Conservation (phyloP, 257 asterid genomes). For the Ophiorrhiza pumila region DNA sequence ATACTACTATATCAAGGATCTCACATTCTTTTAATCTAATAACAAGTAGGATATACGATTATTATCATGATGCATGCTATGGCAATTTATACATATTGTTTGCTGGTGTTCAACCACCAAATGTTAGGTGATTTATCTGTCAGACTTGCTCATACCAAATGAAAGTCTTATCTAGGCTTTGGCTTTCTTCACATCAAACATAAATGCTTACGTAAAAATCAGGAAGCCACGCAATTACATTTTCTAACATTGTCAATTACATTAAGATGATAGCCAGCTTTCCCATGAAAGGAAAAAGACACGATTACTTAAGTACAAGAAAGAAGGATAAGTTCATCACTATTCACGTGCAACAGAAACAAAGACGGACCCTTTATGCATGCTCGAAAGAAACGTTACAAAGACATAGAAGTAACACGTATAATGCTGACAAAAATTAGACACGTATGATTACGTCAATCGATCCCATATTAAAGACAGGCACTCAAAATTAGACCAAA, state of each 20-base stretch:
- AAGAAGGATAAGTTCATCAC: slow-evolving; percentile 11
- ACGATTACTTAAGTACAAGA: slow-evolving; percentile 2
- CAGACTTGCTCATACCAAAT: neutral
- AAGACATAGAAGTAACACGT: slow-evolving; percentile 3
- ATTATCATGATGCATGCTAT: neutral
- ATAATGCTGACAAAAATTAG: neutral
- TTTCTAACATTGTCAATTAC: neutral
- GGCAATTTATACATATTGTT: neutral
- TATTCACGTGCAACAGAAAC: slow-evolving; percentile 8
- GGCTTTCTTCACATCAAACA: neutral
- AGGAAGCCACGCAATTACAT: neutral
- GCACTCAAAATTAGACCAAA: neutral
- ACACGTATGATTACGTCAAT: neutral
- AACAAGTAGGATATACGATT: neutral
- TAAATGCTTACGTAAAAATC: neutral
- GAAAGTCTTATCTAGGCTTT: neutral
- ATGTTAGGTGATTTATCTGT: neutral
- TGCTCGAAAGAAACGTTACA: neutral
- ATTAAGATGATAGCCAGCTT: no score
- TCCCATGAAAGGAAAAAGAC: neutral
- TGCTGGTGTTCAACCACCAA: neutral
- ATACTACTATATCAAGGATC: neutral
- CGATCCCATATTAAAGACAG: neutral
- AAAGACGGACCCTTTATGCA: slow-evolving; percentile 5
- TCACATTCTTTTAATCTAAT: neutral